Conservation (phyloP, 78 protist species). For the Dictyostelium brefeldianum region DNA sequence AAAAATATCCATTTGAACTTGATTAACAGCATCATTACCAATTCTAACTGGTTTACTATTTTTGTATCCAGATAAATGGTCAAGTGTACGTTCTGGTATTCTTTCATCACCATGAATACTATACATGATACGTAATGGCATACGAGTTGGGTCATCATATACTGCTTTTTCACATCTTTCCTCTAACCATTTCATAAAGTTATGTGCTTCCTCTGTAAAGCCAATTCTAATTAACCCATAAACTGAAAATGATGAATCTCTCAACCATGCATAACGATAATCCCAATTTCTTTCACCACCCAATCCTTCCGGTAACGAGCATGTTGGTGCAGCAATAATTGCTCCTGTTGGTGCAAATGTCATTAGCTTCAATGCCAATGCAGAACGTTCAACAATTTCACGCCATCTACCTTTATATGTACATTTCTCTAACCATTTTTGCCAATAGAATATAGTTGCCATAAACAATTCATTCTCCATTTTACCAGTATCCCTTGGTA, state of each 20-base stretch:
- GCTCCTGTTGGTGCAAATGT: constrained; percentile 81
- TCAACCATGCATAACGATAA: constrained; percentile 75
- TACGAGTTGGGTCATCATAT: not conserved
- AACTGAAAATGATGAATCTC: constrained; percentile 78
- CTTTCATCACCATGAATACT: constrained; percentile 65
- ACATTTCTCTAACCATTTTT: constrained; percentile 77
- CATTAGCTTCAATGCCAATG: constrained; percentile 62
- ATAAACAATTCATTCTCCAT: constrained; percentile 26
- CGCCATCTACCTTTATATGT: constrained; percentile 84
- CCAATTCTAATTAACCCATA: constrained; percentile 83
- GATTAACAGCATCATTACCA: constrained; percentile 81
- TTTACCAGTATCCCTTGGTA: not conserved
- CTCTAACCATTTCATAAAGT: constrained; percentile 80
- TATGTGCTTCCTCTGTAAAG: constrained; percentile 77
- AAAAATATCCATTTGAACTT: constrained; percentile 80
- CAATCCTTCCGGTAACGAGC: constrained; percentile 65
- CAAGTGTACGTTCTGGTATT: constrained; percentile 36
- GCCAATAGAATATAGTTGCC: constrained; percentile 72
- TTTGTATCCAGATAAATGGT: constrained; percentile 60
- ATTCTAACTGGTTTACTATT: constrained; percentile 63
- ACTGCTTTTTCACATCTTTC: constrained; percentile 49
- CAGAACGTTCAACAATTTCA: constrained; percentile 75
- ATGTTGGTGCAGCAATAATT: constrained; percentile 75
- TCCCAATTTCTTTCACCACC: constrained; percentile 85
- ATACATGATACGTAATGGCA: constrained; percentile 80